Conservation (phyloP, 306 rosid genomes). For the Hippophae tibetana region DNA sequence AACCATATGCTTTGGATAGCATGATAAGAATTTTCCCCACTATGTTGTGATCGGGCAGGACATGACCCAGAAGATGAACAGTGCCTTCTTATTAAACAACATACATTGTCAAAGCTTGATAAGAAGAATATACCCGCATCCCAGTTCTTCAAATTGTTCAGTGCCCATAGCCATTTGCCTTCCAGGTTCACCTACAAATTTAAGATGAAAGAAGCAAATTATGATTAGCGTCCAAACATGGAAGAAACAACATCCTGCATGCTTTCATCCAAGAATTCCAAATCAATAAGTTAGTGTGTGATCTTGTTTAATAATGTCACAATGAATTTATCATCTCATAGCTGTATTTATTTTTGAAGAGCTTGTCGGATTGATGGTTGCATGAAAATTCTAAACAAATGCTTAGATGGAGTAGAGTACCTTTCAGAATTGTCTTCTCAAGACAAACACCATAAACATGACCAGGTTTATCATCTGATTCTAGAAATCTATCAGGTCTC, state of each 20-base stretch:
- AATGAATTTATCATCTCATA: neutral
- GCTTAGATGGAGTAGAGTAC: constrained; percentile 19
- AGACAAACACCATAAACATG: constrained; percentile 54
- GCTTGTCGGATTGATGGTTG: neutral
- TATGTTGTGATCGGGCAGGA: neutral
- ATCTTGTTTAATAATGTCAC: no score
- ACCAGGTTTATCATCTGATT: constrained; percentile 37
- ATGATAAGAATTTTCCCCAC: neutral
- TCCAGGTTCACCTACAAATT: constrained; percentile 56
- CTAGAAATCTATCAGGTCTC: constrained; percentile 64
- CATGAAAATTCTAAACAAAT: neutral
- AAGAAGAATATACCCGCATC: constrained; percentile 54
- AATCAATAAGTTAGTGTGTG: no score
- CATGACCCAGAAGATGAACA: constrained; percentile 1
- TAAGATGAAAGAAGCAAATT: constrained; percentile 16
- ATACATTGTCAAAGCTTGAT: neutral
- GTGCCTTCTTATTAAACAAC: no score
- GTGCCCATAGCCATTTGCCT: constrained; percentile 71
- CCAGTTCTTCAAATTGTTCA: constrained; percentile 60
- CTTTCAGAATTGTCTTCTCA: constrained; percentile 72
- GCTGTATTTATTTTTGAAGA: neutral
- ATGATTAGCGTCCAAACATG: neutral
- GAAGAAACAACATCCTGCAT: neutral
- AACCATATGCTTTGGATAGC: constrained; percentile 11
- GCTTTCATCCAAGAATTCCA: neutral